A percentile compares a stretch with the other conserved stretches of the same genome.
Evolutionary conservation across 805 yeast genomes (phyloP).

Genomic region (Millerozyma acaciae): DNA sequence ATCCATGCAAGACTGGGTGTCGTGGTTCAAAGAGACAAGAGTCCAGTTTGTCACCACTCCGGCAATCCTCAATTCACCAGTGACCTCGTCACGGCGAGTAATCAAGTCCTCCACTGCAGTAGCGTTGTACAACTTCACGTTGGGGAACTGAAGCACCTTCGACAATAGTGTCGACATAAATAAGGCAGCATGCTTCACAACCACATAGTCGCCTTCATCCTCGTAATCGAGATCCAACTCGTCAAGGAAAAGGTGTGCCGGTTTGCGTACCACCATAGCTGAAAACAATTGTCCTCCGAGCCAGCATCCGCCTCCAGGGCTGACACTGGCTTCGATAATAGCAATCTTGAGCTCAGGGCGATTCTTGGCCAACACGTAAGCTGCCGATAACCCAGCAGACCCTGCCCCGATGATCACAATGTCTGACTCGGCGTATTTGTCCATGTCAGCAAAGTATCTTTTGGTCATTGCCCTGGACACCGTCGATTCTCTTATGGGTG

Average conservation of each 20-base stretch:
- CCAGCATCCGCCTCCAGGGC: constrained; percentile 81
- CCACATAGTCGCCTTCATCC: constrained; percentile 78
- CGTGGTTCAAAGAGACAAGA: constrained; percentile 69
- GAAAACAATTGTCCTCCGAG: constrained; percentile 73
- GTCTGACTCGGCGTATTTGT: constrained; percentile 71
- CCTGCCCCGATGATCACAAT: constrained; percentile 77
- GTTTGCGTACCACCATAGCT: constrained; percentile 77
- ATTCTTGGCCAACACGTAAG: constrained; percentile 66
- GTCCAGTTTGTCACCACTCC: constrained; percentile 88
- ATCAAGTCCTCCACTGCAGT: constrained; percentile 78
- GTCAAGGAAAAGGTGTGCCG: constrained; percentile 65
- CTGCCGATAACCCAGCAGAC: constrained; percentile 72
- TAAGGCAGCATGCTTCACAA: constrained; percentile 75
- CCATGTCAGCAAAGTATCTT: constrained; percentile 68
- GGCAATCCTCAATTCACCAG: constrained; percentile 61
- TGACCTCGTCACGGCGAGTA: constrained; percentile 56
- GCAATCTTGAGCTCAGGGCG: constrained; percentile 76
- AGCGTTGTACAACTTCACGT: constrained; percentile 73
- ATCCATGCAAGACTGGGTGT: constrained; percentile 77
- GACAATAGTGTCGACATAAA: constrained; percentile 70
- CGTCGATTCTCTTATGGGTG: constrained; percentile 73
- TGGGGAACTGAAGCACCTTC: constrained; percentile 66
- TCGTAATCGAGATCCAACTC: constrained; percentile 65
- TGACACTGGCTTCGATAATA: constrained; percentile 68
- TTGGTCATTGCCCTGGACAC: constrained; percentile 79